These are phyloP conservation scores for Hypoxylon crocopeplum DNA, from an alignment of 495 filamentous ascomycete genomes.

Conservation along the genomic window DNA sequence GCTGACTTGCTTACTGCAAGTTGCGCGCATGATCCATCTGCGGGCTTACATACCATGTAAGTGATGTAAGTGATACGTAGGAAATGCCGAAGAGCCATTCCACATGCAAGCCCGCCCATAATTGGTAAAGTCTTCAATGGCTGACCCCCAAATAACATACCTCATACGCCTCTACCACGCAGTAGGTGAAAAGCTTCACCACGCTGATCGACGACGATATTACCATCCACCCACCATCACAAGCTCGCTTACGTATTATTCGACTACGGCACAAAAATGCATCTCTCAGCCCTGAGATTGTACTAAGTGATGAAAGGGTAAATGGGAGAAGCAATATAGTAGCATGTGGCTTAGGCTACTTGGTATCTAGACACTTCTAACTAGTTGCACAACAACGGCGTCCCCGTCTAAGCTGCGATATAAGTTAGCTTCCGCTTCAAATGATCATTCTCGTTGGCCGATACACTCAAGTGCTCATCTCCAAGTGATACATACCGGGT, in stretches of 20 bases:
- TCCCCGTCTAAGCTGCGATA: slow-evolving; percentile 3
- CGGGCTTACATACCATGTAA: slow-evolving; percentile 7
- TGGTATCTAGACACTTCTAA: not conserved
- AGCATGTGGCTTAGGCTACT: not conserved
- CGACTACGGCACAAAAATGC: not conserved
- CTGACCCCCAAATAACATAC: not conserved
- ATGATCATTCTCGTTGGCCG: not conserved
- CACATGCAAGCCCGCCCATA: slow-evolving; percentile 7
- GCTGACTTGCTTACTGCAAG: slow-evolving; percentile 12
- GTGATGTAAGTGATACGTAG: not conserved
- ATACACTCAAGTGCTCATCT: not conserved
- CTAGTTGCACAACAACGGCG: slow-evolving; percentile 19
- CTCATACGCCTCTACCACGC: not conserved
- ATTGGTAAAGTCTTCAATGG: slow-evolving; percentile 9
- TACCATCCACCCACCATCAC: slow-evolving; percentile 14
- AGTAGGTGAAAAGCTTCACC: slow-evolving; percentile 16
- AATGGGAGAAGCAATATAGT: too few relatives aligned
- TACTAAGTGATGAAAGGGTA: not conserved
- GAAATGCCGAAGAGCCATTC: slow-evolving; percentile 7
- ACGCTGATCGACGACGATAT: slow-evolving; percentile 27
- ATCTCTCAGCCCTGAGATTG: slow-evolving; percentile 10
- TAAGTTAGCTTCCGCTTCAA: slow-evolving; percentile 1
- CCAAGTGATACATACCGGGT: not conserved
- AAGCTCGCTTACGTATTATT: slow-evolving; percentile 2
- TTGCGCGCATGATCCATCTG: slow-evolving; percentile 24